Base-by-base conservation (phyloP, 2,329 filamentous ascomycete species). In the Sporothrix variecibatus region DNA sequence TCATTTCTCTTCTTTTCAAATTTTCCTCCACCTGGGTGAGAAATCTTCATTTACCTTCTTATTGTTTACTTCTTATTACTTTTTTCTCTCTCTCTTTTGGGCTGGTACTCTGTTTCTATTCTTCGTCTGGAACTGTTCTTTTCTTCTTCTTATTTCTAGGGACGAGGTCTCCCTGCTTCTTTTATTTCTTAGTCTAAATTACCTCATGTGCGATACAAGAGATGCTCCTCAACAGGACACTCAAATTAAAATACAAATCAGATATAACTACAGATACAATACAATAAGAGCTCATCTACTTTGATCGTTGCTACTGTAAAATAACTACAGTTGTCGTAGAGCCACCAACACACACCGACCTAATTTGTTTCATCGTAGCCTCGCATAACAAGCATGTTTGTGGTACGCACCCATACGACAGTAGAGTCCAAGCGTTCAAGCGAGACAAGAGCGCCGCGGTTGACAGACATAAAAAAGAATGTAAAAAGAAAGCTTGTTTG, bases 141-240 rank as follows among this genome's bases (percentile, higher is more conserved):
- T 15, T 73, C 49, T 53, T 58, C 38, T 60, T 58, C 23, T 43
- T 46, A 31, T 9, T 31, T 71, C 8, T 34, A 6, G 34, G 31
- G n/a, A 12, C 17, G 4, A 38, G 71, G n/a, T 62, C 11, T 26
- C 28, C 34, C 34, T 60, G 23, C 26, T 26, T 20, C 0, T n/a
- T 40, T 62, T 17, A 3, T 20, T 69, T 69, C 38, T 64, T 56
- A 7, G 17, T 68, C 58, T 34, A 11, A 51, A 46, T 28, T 64
- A 67, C 38, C n/a, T 12, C 12, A 51, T 34, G 46, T 53, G 46
- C 46, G 67, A 69, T 69, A 69, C 67, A 68, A 34, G 65, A 67
- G 62, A 7, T 67, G 62, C 20, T n/a, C 62, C 62, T 38, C 23
- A 40, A 17, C 4, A 28, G 23, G 62, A 17, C 62, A 67, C 62